Base-by-base conservation (phyloP, 1,284 basidiomycete species). In the Crepidotus sp. region DNA sequence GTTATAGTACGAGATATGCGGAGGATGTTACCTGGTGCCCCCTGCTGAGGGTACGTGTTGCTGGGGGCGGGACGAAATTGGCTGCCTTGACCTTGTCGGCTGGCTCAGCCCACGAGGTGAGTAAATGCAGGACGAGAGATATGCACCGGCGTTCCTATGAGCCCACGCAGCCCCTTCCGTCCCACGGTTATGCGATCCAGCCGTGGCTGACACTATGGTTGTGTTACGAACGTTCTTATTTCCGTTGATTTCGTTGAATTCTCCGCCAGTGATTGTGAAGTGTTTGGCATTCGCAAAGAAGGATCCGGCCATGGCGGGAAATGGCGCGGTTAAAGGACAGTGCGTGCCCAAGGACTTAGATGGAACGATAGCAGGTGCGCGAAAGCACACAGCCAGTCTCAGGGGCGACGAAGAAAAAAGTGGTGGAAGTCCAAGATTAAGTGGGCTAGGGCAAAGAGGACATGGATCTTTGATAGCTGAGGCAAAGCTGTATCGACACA, bases 271-370 rank as follows among this genome's bases (percentile, higher is more conserved):
- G 18, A 49, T 33, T 7, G 17, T 11, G 19, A 45, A 41, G 24
- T 49, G n/a, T 22, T 3, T 17, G 14, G 30, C 27, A 3, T 31
- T 24, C 6, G 14, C 5, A 26, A 49, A 49, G 35, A 49, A 49
- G 3, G n/a, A n/a, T n/a, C n/a, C n/a, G n/a, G 39, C 4, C 47
- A 45, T 45, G 33, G 25, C 4, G 15, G 33, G 10, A 3, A 19
- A 5, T 22, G 3, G 18, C 11, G 19, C 15, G 11, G 19, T 5
- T n/a, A 35, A 11, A 4, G 11, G 19, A 32, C 31, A 8, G 31
- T 4, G 14, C 6, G 14, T 15, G 3, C 31, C 14, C 17, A 18
- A 26, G 9, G 25, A 26, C 11, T 26, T 8, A 10, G 25, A 3
- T 10, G 11, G 25, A 3, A 26, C 25, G 7, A 26, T 4, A 26